A percentile compares a stretch with the other conserved stretches of the same genome.
Evolutionary conservation across 169 alveolate genomes (phyloP).

Genomic region (Babesia bigemina): DNA sequence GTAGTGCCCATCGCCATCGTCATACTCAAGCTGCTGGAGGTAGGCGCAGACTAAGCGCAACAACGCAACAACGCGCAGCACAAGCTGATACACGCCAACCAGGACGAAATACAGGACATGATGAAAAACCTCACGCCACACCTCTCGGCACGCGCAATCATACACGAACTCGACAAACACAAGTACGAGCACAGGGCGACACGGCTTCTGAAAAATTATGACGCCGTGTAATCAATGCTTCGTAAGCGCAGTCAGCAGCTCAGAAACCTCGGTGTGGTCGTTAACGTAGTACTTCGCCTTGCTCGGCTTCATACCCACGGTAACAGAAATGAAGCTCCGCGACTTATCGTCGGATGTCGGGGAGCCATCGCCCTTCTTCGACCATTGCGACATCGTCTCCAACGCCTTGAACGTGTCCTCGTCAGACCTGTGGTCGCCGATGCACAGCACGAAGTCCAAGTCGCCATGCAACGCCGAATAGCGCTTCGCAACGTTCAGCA

Average conservation of each 20-base stretch:
- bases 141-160: constrained; percentile 20
- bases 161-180: constrained; percentile 17
- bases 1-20: constrained; percentile 29
- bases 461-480: constrained; percentile 55
- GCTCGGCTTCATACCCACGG: constrained; percentile 69
- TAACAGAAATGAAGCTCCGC: constrained; percentile 49
- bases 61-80: constrained; percentile 9
- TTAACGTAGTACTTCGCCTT: constrained; percentile 66
- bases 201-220: constrained; percentile 2
- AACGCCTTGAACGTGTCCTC: constrained; percentile 68
- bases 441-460: constrained; percentile 56
- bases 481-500: constrained; percentile 36
- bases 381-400: constrained; percentile 27
- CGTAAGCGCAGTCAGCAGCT: constrained; percentile 37
- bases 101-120: constrained; percentile 30
- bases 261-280: constrained; percentile 53
- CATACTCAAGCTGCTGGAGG: constrained; percentile 41
- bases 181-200: constrained; percentile 3
- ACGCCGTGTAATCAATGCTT: not conserved
- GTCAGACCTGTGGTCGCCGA: constrained; percentile 62
- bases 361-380: not conserved
- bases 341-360: not conserved
- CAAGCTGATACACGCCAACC: constrained; percentile 1
- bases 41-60: not conserved
- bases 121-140: constrained; percentile 47